These are phyloP conservation scores for Paraconiothyrium brasiliense DNA, from an alignment of 2,329 filamentous ascomycete genomes.

Conservation along the genomic window DNA sequence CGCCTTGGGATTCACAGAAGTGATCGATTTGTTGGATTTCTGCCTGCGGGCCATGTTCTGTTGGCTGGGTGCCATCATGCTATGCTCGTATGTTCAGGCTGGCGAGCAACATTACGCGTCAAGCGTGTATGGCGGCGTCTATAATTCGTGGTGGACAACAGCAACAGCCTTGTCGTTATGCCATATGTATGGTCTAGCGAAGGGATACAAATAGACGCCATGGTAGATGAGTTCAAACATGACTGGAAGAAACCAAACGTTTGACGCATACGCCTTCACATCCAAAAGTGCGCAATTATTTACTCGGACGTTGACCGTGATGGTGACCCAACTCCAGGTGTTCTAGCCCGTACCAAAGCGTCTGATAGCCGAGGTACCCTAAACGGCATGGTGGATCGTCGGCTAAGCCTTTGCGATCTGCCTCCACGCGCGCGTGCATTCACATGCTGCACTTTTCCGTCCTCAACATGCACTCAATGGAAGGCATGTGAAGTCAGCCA, in stretches of 20 bases:
- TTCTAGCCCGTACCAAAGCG: constrained; percentile 8
- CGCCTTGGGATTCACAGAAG: constrained; percentile 47
- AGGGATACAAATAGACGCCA: constrained; percentile 36
- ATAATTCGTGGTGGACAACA: constrained; percentile 4
- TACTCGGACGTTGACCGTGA: constrained; percentile 10
- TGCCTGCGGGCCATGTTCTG: constrained; percentile 71
- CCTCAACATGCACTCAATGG: constrained; percentile 19
- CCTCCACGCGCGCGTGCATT: constrained; percentile 22
- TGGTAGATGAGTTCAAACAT: background rate
- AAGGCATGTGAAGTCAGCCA: constrained; percentile 42
- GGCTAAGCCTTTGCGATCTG: constrained; percentile 7
- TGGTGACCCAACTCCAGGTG: constrained; percentile 15
- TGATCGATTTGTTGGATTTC: constrained; percentile 75
- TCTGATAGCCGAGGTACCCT: constrained; percentile 14
- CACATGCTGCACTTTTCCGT: constrained; percentile 34
- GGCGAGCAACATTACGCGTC: background rate
- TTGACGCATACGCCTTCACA: constrained; percentile 3
- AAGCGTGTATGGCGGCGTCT: constrained; percentile 17
- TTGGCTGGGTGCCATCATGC: constrained; percentile 25
- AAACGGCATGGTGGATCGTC: constrained; percentile 4
- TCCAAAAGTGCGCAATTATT: background rate
- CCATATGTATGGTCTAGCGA: constrained; percentile 39
- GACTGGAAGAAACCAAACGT: background rate
- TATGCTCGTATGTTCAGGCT: background rate
- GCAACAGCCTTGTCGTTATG: constrained; percentile 22